Percentiles rank a stretch among this genome's conserved stretches.
Conservation (phyloP, 768 basidiomycete species). For the Rhodotorula taiwanensis region DNA sequence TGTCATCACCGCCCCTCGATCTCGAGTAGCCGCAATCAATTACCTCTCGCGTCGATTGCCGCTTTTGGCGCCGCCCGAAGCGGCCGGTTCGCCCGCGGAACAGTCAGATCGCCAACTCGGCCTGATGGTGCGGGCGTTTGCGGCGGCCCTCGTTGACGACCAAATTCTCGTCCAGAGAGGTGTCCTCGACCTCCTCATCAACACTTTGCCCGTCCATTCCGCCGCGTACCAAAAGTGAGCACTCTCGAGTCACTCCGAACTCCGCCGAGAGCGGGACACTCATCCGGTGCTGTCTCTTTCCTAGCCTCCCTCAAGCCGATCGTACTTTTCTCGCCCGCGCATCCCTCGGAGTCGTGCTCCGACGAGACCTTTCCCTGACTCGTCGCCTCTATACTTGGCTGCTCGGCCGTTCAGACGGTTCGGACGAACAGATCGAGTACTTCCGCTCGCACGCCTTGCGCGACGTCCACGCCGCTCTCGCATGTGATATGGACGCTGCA, state of each 20-base stretch:
- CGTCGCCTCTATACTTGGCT: slow-evolving; percentile 90
- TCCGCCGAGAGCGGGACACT: too few relatives aligned
- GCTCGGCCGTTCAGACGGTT: slow-evolving; percentile 70
- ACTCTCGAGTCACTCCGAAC: too few relatives aligned
- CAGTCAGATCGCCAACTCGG: slow-evolving; percentile 70
- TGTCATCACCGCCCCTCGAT: slow-evolving; percentile 79
- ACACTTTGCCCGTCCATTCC: slow-evolving; percentile 68
- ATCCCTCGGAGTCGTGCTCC: slow-evolving; percentile 77
- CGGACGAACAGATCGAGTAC: slow-evolving; percentile 64
- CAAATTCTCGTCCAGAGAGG: slow-evolving; percentile 82
- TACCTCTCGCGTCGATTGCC: slow-evolving; percentile 78
- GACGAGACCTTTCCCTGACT: slow-evolving; percentile 86
- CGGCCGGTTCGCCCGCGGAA: not conserved
- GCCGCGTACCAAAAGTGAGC: slow-evolving; percentile 55
- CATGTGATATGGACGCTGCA: slow-evolving; percentile 45
- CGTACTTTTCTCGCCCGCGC: slow-evolving; percentile 76
- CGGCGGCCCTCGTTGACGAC: slow-evolving; percentile 85
- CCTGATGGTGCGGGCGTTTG: slow-evolving; percentile 86
- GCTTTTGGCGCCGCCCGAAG: slow-evolving; percentile 44
- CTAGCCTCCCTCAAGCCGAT: slow-evolving; percentile 58
- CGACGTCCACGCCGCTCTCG: slow-evolving; percentile 62
- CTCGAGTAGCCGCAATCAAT: slow-evolving; percentile 77
- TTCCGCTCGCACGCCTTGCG: slow-evolving; percentile 65
- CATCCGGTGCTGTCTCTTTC: too few relatives aligned
- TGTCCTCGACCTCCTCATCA: slow-evolving; percentile 74